Conservation (phyloP, 768 basidiomycete genomes). For the Suillus occidentalis region DNA sequence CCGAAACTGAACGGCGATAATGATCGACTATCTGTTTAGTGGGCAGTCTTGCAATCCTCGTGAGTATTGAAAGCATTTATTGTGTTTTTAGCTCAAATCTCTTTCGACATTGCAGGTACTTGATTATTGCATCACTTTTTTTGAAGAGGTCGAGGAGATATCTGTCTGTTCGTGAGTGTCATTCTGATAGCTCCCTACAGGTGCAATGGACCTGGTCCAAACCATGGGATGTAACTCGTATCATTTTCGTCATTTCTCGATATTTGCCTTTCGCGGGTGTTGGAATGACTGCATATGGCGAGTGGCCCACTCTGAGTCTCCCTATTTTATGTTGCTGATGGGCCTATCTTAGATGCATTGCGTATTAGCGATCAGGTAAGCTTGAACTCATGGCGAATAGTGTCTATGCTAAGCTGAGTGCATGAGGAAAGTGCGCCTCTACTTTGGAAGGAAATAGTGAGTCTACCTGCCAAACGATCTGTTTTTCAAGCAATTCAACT, state of each 20-base stretch:
- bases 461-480: neutral
- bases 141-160: constrained; percentile 7
- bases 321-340: neutral
- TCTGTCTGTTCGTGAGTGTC: neutral
- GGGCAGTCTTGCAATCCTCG: constrained; percentile 19
- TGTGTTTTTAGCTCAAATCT: neutral
- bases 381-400: neutral
- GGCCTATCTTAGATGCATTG: neutral
- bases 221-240: constrained; percentile 15
- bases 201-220: constrained; percentile 19
- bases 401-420: constrained; percentile 3
- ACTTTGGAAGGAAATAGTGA: constrained; percentile 11
- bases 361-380: neutral
- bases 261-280: constrained; percentile 20
- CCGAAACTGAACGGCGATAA: too few species aligned
- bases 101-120: constrained; percentile 2
- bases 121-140: constrained; percentile 12
- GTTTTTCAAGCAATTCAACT: neutral
- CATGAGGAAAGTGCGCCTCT: neutral
- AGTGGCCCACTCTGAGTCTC: neutral
- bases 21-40: constrained; percentile 6
- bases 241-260: constrained; percentile 19
- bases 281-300: constrained; percentile 16
- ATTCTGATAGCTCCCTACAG: constrained; percentile 4
- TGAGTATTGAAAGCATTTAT: neutral